Conservation (phyloP, 2,329 filamentous ascomycete species). For the Raffaelea ambrosiae region DNA sequence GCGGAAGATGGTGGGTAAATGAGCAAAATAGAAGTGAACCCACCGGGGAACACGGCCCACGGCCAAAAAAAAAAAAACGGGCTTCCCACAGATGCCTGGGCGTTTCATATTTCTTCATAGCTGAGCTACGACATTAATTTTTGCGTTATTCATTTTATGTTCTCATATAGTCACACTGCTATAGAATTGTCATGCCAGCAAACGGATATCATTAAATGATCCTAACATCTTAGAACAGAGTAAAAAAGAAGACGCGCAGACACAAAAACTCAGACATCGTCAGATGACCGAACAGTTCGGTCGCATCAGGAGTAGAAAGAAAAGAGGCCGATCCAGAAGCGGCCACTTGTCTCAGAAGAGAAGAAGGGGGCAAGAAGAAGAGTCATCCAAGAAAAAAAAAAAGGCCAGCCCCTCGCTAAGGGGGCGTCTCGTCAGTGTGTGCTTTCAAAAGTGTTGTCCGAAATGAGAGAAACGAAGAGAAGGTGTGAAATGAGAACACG, state of each 20-base stretch:
- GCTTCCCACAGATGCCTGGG: too few species aligned
- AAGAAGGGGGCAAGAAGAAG: not conserved
- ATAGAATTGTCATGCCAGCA: too few species aligned
- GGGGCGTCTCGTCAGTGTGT: too few species aligned
- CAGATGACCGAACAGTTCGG: not conserved
- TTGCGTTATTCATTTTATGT: too few species aligned
- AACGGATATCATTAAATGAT: too few species aligned
- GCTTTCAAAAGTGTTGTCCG: too few species aligned
- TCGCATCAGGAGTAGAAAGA: not conserved
- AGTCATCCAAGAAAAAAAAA: not conserved
- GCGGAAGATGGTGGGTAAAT: constrained; percentile 55
- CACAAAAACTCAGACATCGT: not conserved
- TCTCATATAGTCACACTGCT: too few species aligned
- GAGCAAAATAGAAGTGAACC: not conserved
- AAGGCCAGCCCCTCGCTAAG: not conserved
- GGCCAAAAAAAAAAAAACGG: too few species aligned
- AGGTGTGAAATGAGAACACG: not conserved
- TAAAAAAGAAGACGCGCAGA: not conserved
- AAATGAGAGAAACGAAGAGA: not conserved
- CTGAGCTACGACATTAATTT: too few species aligned
- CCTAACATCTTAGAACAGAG: not conserved
- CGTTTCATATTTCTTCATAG: too few species aligned
- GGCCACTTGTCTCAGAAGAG: not conserved
- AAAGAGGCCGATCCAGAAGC: not conserved
- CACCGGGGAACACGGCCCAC: too few species aligned